Evolutionary conservation across 352 stramenopile species (phyloP).

Genomic region (Globisporangium nodosum): DNA sequence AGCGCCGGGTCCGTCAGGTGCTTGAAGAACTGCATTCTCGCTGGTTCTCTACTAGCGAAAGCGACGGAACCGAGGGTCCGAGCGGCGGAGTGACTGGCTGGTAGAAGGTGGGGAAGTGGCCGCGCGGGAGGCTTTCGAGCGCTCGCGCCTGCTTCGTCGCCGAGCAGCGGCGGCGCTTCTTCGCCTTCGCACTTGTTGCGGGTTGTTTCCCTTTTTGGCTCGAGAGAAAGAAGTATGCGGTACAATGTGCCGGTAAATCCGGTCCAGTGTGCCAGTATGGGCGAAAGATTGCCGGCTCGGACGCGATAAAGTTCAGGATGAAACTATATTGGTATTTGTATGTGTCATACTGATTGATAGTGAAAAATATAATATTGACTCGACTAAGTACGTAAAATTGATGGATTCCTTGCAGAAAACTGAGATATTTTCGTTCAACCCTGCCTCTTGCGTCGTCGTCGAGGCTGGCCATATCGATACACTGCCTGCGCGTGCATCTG

Average conservation of each 20-base stretch:
- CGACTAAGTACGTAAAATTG: not conserved
- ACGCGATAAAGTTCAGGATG: not conserved
- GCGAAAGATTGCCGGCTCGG: no score
- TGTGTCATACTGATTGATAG: not conserved
- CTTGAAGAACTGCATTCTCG: conserved; percentile 83
- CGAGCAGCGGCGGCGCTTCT: conserved; percentile 4
- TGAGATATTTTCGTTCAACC: not conserved
- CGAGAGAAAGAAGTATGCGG: not conserved
- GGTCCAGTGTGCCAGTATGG: not conserved
- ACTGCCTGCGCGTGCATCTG: no score
- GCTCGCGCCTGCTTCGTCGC: no score
- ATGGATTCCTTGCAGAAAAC: conserved; percentile 1
- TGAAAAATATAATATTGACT: not conserved
- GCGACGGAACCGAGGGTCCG: not conserved
- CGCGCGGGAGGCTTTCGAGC: no score
- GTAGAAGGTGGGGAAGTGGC: not conserved
- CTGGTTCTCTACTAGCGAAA: not conserved
- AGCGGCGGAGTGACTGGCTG: not conserved
- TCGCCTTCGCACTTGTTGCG: not conserved
- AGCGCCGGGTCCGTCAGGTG: conserved; percentile 84
- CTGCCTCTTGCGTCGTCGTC: no score
- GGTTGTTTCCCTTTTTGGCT: conserved; percentile 6
- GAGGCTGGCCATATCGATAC: no score
- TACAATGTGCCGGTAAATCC: not conserved
- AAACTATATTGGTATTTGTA: not conserved